Percentiles rank a stretch among this genome's conserved stretches.
These are phyloP conservation scores for Amaranthus cruentus DNA, from an alignment of 148 eudicot genomes.

Conservation along the genomic window DNA sequence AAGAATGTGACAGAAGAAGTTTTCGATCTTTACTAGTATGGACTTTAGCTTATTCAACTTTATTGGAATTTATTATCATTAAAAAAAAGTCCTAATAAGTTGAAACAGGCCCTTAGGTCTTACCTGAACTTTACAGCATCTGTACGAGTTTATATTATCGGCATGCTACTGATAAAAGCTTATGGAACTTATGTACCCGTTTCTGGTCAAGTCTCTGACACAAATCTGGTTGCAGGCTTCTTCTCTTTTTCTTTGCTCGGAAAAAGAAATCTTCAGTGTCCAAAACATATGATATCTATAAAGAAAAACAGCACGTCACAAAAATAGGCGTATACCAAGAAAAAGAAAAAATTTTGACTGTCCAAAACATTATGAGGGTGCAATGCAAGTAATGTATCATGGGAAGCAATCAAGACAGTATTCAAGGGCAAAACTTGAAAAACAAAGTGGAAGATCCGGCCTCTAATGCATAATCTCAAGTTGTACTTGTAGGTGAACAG, in stretches of 20 bases:
- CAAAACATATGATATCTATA: conserved; percentile 78
- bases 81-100: neutral
- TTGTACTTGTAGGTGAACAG: too few relatives aligned
- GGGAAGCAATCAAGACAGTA: neutral
- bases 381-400: neutral
- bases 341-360: too few relatives aligned
- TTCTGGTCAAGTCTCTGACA: conserved; percentile 27
- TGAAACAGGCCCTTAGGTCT: neutral
- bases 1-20: too few relatives aligned
- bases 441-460: too few relatives aligned
- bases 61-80: too few relatives aligned
- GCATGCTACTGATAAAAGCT: conserved; percentile 29
- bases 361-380: neutral
- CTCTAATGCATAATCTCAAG: too few relatives aligned
- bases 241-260: conserved; percentile 41
- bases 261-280: conserved; percentile 77
- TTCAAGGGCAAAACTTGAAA: neutral
- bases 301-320: conserved; percentile 13
- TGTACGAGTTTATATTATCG: conserved; percentile 10
- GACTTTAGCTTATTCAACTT: too few relatives aligned
- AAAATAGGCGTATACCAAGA: neutral
- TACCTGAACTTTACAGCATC: conserved; percentile 18
- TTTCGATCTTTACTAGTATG: too few relatives aligned
- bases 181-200: conserved; percentile 47
- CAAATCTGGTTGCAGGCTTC: conserved; percentile 22